Base-by-base conservation (phyloP, 2,329 filamentous ascomycete species). In the Venturiaceae sp. region DNA sequence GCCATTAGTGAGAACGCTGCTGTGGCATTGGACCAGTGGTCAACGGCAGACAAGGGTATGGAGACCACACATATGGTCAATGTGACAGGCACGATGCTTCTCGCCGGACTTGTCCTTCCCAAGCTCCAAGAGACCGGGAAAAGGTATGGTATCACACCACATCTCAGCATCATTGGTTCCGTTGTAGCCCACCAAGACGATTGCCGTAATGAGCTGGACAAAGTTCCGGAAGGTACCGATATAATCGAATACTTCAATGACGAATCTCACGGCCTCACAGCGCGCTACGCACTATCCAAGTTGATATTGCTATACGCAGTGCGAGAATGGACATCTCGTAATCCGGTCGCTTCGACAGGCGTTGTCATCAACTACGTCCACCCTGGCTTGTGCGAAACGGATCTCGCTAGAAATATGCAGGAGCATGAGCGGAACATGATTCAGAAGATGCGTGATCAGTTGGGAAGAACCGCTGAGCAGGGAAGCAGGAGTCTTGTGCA, bases 1-100 rank as follows among this genome's bases (percentile, higher is more conserved):
- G 66, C 68, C 7, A 66, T 68, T 0, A 44, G 75, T 0, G 62
- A 70, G 32, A 77, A 76, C 57, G 73, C 74, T 0, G 74, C 72
- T 1, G 62, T 75, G 1, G 63, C 61, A 13, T 65, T 60, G 23
- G 58, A 39, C 6, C 57, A 60, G 2, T 75, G 64, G 60, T 58
- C 62, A 11, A 60, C 65, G 2, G 63, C 62, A 1, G 65, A 65
- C 37, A 66, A 69, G 36, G 37, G 62, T 26, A n/a, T n/a, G n/a
- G 71, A 73, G 46, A 60, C 58, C 0, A 69, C 66, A 19, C 66
- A 74, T 16, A 71, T 69, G 2, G 66, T 74, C 3, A 75, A 76
- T 53, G 70, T 74, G 0, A 63, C 74, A 0, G 69, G 68, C 1
- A 73, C 74, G 3, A 67, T 70, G 11, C 61, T 76, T 2, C 66